Base-by-base conservation (phyloP, 306 rosid species). In the Sicyos baderoa region DNA sequence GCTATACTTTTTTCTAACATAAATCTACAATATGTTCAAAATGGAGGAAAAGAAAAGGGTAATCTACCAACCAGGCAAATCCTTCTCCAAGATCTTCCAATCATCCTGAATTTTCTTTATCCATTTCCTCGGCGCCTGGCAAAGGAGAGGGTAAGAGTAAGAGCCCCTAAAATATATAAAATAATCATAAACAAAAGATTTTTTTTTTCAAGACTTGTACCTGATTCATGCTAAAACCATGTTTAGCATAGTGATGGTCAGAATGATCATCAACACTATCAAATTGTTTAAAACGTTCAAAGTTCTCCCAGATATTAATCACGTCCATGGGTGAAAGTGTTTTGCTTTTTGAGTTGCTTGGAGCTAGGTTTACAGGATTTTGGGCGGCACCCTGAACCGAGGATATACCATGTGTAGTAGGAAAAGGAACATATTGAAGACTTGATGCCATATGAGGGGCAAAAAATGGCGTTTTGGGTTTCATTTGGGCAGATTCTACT, bases 21-120 rank as follows among this genome's bases (percentile, higher is more conserved):
- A 18, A 63, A 63, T 63, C 44, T 9, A 37, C 44, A 37, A 37
- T 37, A 37, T 37, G 44, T 37, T 64, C n/a, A 19, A 52, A 50
- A 50, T 5, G 15, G 13, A 21, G 64, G 40, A 19, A 32, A 22
- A 72, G 25, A 37, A 37, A 56, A 48, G 52, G 18, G 17, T 44
- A 23, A 72, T 23, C 60, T 76, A 37, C 44, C 37, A 32, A 91
- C 97, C 96, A 8, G 97, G 97, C 40, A 91, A 83, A 81, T 91
- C 91, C 79, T 89, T 85, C 84, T 91, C 90, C 72, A 91, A 79
- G 52, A 77, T 81, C 81, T 81, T 85, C 97, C 97, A 91, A 71
- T 91, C 97, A 49, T 87, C 96, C 84, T 89, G 96, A 70, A 91
- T 81, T 84, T 78, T 82, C 70, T 91, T 89, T 3, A 83, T 83